Conservation (phyloP, 2,329 filamentous ascomycete species). For the Tolypocladium paradoxum region DNA sequence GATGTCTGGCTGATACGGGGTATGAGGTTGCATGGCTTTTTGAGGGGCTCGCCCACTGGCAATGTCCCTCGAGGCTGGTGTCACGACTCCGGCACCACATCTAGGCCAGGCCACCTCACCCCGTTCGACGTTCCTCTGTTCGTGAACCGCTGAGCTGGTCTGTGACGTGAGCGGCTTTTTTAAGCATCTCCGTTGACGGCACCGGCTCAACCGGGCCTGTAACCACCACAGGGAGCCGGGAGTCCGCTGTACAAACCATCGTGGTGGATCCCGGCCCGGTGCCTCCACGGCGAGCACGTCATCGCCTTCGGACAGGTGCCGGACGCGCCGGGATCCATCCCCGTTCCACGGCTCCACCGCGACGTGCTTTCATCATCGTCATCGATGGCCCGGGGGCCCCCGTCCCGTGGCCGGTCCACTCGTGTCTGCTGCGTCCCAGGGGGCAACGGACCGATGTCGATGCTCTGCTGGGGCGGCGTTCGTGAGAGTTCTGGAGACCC, state of each 20-base stretch:
- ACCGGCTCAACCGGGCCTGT: background rate
- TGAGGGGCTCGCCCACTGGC: too few species aligned
- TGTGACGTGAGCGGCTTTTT: background rate
- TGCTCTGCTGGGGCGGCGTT: too few species aligned
- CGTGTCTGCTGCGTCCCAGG: background rate
- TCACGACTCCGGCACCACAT: too few species aligned
- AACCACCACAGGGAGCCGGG: background rate
- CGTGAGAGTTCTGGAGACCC: background rate
- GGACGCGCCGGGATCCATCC: background rate
- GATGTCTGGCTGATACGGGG: too few species aligned
- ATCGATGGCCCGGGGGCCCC: background rate
- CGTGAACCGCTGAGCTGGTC: background rate
- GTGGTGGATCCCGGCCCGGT: background rate
- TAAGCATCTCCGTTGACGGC: too few species aligned
- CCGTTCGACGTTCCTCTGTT: too few species aligned
- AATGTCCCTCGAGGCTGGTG: too few species aligned
- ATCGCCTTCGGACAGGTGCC: background rate
- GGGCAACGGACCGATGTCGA: background rate
- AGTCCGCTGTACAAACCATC: background rate
- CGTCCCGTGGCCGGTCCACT: too few species aligned
- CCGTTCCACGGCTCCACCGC: background rate
- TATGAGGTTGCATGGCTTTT: too few species aligned
- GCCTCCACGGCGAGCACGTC: background rate
- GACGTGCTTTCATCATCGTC: background rate
- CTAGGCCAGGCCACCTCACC: too few species aligned